A percentile compares a stretch with the other conserved stretches of the same genome.
phyloP scores from a whole-genome alignment of 768 basidiomycete genomes.

The Tremella mesenterica region DNA sequence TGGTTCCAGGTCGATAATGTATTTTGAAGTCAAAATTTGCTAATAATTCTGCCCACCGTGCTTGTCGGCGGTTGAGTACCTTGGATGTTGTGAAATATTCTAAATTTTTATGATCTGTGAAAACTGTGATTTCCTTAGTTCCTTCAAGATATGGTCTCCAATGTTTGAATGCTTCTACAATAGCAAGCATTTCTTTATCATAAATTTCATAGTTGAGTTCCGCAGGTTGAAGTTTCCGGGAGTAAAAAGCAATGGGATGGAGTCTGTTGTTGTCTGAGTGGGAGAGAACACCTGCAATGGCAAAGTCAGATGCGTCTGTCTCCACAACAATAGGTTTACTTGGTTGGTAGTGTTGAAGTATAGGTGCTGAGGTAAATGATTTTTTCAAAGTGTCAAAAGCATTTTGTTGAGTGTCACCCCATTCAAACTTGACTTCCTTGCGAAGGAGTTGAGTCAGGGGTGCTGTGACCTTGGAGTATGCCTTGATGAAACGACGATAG shows the following conservation, averaged over 20 bases:
- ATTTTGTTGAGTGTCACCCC: neutral
- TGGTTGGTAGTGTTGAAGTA: slow-evolving; percentile 15
- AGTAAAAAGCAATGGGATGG: slow-evolving; percentile 15
- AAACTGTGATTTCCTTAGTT: neutral
- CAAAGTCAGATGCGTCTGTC: slow-evolving; percentile 40
- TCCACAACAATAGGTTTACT: slow-evolving; percentile 4
- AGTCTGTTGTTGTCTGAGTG: slow-evolving; percentile 15
- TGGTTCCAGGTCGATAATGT: slow-evolving; percentile 6
- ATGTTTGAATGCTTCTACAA: slow-evolving; percentile 40
- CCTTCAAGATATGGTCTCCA: slow-evolving; percentile 11
- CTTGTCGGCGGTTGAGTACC: slow-evolving; percentile 48
- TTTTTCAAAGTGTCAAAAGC: slow-evolving; percentile 16
- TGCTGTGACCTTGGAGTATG: slow-evolving; percentile 4
- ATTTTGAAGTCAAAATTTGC: slow-evolving; percentile 11
- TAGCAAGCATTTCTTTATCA: slow-evolving; percentile 52
- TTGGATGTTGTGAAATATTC: slow-evolving; percentile 5
- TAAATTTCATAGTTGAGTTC: slow-evolving; percentile 52
- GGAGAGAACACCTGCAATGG: slow-evolving; percentile 36
- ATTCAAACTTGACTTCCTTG: slow-evolving; percentile 3
- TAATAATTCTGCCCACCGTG: slow-evolving; percentile 44
- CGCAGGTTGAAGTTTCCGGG: slow-evolving; percentile 11
- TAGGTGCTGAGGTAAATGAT: slow-evolving; percentile 13
- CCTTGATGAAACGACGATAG: slow-evolving; percentile 20
- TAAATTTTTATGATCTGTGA: slow-evolving; percentile 5
- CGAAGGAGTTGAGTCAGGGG: slow-evolving; percentile 9